A percentile compares a stretch with the other conserved stretches of the same genome.
Conservation (phyloP, 169 alveolate genomes). For the Blepharisma undulans region DNA sequence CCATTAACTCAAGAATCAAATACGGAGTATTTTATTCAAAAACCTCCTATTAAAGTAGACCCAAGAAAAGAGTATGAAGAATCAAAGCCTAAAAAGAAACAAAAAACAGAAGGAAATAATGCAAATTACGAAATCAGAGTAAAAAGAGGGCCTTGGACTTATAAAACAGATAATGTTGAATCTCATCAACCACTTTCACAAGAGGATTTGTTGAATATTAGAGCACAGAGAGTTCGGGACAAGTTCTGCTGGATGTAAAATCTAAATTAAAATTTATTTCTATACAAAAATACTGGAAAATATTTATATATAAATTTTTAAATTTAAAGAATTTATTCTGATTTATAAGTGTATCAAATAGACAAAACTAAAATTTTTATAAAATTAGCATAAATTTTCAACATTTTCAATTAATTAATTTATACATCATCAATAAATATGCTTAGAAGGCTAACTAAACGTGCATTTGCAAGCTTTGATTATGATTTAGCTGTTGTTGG, state of each 20-base stretch:
- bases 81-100: neutral
- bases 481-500: slow-evolving; percentile 91
- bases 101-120: neutral
- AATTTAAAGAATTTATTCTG: too few species aligned
- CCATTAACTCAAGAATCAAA: neutral
- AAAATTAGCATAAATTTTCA: too few species aligned
- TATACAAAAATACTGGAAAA: too few species aligned
- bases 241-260: slow-evolving; percentile 77
- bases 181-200: slow-evolving; percentile 42
- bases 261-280: too few species aligned
- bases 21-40: neutral
- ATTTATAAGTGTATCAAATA: too few species aligned
- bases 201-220: slow-evolving; percentile 64
- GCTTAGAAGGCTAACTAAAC: neutral
- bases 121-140: slow-evolving; percentile 9
- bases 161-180: neutral
- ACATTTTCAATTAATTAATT: neutral
- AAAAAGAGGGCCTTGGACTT: slow-evolving; percentile 30
- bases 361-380: too few species aligned
- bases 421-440: neutral
- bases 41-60: neutral
- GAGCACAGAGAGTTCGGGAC: slow-evolving; percentile 72
- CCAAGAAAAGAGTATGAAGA: neutral
- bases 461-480: slow-evolving; percentile 1
- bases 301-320: too few species aligned